Conservation (phyloP, 768 basidiomycete genomes). For the Hericium alpestre region DNA sequence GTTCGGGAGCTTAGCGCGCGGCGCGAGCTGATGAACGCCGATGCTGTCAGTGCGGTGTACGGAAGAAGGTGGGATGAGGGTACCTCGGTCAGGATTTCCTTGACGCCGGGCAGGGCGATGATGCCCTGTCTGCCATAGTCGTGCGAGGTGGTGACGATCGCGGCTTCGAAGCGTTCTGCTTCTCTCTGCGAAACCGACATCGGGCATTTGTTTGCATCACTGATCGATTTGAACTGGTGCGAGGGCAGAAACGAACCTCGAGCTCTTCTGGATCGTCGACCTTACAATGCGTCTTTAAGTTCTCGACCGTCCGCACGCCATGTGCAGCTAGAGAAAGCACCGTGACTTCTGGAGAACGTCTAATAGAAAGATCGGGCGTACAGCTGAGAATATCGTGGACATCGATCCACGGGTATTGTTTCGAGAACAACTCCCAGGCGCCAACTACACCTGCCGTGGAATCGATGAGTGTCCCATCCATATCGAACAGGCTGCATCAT, state of each 20-base stretch:
- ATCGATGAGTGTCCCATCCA: constrained; percentile 78
- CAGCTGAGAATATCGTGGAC: constrained; percentile 51
- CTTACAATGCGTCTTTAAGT: constrained; percentile 61
- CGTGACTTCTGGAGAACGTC: not conserved
- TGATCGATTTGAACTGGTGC: not conserved
- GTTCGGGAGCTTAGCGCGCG: constrained; percentile 29
- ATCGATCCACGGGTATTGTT: constrained; percentile 58
- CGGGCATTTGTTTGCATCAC: not conserved
- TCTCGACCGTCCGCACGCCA: constrained; percentile 78
- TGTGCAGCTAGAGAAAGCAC: constrained; percentile 46
- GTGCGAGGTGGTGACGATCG: constrained; percentile 54
- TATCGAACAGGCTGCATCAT: constrained; percentile 55
- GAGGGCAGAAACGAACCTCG: constrained; percentile 35
- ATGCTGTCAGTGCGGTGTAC: constrained; percentile 5
- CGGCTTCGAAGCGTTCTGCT: constrained; percentile 68
- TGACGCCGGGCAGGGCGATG: constrained; percentile 64
- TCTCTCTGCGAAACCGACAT: constrained; percentile 37
- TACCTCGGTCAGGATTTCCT: constrained; percentile 47
- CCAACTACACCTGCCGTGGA: constrained; percentile 75
- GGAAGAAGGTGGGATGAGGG: not conserved
- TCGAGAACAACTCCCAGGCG: constrained; percentile 71
- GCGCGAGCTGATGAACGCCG: constrained; percentile 17
- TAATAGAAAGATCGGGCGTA: constrained; percentile 23
- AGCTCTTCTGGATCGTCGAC: constrained; percentile 59
- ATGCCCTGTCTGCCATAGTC: constrained; percentile 50